Evolutionary conservation across 345 rosid species (phyloP), one percentile per base, ranked within the genome.

Genomic region (Luvunga scandens): DNA sequence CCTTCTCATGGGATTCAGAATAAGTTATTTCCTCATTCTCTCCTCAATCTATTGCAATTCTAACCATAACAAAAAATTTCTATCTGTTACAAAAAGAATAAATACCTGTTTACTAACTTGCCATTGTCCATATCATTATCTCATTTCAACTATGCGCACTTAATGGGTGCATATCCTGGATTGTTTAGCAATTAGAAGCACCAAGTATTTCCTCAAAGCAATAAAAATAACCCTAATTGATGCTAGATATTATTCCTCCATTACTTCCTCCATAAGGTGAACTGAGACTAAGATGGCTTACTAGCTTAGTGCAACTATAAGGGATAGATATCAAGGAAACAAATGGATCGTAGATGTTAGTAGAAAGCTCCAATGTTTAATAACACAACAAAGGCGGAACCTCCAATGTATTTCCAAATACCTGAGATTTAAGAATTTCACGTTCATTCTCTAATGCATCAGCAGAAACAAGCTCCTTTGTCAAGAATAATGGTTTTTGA

Each of bases 341-440:
- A 25, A 36, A 36, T 9, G 55, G 33, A 18, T 45, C 36, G 66
- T 2, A 72, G 39, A 59, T 24, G 59, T 57, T 27, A 34, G 24
- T 3, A 14, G 48, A 72, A 31, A 22, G 50, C 48, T 55, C 50
- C 65, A 55, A 56, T 2, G 16, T 48, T 30, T 45, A 31, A 71
- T 31, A 30, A 28, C 19, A 53, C 33, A 27, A 50, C 53, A 63
- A 21, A 71, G 21, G 27, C 59, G 59, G 66, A 71, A 57, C 31
- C 7, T 28, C 24, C 24, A 70, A 69, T 60, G 42, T 70, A 76
- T 73, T 38, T 65, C 71, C 22, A 45, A 6, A 71, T 81, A 94
- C 99, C 98, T 92, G 98, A 78, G 97, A 91, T 83, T 89, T 94
- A 4, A 96, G 89, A 84, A 96, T 85, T 85, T 94, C 99, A 9